phyloP scores from a whole-genome alignment of 2,329 filamentous ascomycete genomes.

The Mycocentrospora acerina region DNA sequence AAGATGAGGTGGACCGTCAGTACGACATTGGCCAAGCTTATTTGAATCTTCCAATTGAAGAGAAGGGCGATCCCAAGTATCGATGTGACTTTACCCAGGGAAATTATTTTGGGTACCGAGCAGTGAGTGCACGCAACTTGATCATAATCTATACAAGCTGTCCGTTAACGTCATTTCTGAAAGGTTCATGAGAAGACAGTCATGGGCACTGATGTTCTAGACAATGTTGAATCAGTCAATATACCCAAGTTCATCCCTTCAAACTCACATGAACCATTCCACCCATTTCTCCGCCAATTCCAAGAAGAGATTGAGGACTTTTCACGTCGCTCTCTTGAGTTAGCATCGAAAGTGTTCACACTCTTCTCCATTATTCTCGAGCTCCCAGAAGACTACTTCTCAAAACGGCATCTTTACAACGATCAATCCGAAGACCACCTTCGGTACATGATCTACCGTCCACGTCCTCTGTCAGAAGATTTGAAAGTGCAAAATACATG shows the following conservation, averaged over 20 bases:
- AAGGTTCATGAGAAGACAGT: constrained; percentile 33
- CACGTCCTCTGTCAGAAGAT: constrained; percentile 40
- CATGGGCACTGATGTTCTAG: constrained; percentile 34
- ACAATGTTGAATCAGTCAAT: constrained; percentile 36
- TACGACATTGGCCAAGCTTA: constrained; percentile 37
- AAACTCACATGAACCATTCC: constrained; percentile 27
- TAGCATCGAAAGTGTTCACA: constrained; percentile 41
- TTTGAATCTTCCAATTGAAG: constrained; percentile 31
- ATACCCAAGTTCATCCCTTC: constrained; percentile 35
- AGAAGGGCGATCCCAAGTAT: constrained; percentile 30
- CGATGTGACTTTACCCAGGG: constrained; percentile 32
- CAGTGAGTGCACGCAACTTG: constrained; percentile 11
- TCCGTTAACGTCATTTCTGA: not conserved
- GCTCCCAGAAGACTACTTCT: constrained; percentile 42
- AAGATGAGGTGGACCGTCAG: constrained; percentile 32
- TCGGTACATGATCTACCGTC: constrained; percentile 48
- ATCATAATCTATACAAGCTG: too few species aligned
- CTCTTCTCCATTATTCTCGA: constrained; percentile 45
- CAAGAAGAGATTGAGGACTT: constrained; percentile 31
- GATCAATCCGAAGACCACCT: constrained; percentile 43
- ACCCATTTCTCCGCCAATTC: constrained; percentile 28
- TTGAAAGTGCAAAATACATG: constrained; percentile 43
- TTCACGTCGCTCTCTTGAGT: constrained; percentile 23
- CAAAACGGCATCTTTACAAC: constrained; percentile 39
- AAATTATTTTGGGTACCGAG: constrained; percentile 36